Percentiles rank a stretch among this genome's conserved stretches.
phyloP scores from a whole-genome alignment of 208 protist species.

The Polymyxa betae region DNA sequence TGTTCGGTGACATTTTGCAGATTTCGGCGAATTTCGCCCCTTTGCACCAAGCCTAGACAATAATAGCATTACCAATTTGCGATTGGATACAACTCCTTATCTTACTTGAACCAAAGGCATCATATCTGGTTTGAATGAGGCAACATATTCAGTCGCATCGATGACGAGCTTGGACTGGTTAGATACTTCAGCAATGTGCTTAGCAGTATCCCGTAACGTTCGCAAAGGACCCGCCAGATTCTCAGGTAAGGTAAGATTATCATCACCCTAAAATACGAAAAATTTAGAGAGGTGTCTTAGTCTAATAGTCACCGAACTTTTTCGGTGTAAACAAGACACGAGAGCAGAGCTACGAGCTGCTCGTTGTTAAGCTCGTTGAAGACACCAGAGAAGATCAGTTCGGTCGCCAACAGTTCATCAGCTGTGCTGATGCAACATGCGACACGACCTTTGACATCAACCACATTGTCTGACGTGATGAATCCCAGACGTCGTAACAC shows the following conservation, averaged over 20 bases:
- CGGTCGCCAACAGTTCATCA: conserved; percentile 97
- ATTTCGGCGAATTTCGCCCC: conserved; percentile 96
- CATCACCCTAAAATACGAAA: conserved; percentile 65
- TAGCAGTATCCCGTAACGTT: conserved; percentile 70
- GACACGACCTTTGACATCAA: conserved; percentile 93
- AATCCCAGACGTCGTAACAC: conserved; percentile 91
- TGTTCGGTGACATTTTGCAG: conserved; percentile 88
- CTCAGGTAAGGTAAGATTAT: conserved; percentile 78
- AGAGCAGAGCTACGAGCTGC: conserved; percentile 75
- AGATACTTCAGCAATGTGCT: conserved; percentile 84
- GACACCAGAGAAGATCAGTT: conserved; percentile 95
- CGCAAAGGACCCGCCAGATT: not conserved
- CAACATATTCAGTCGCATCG: conserved; percentile 84
- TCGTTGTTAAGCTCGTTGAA: conserved; percentile 85
- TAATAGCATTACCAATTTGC: conserved; percentile 65
- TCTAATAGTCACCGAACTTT: conserved; percentile 67
- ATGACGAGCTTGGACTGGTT: conserved; percentile 86
- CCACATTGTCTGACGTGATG: conserved; percentile 92
- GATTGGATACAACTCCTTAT: not conserved
- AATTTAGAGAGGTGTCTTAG: not conserved
- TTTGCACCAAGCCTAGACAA: conserved; percentile 91
- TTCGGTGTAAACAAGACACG: conserved; percentile 93
- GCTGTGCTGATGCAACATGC: conserved; percentile 96
- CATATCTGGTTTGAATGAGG: conserved; percentile 89
- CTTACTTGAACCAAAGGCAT: conserved; percentile 75